These are phyloP conservation scores for Neurospora crassa DNA, from an alignment of 2,329 filamentous ascomycete species.

Conservation along the genomic window DNA sequence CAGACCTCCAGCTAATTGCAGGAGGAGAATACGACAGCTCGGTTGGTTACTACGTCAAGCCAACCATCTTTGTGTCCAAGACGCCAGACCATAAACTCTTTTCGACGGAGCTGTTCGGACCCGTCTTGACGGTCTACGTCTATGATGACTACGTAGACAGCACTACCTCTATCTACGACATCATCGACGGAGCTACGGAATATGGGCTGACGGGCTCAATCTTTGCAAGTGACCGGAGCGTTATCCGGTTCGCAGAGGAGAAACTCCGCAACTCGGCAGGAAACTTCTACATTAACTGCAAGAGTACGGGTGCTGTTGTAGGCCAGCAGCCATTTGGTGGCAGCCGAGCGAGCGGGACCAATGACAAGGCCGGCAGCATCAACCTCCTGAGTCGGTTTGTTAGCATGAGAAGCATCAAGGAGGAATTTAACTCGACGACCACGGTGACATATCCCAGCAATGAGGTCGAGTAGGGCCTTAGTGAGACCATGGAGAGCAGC, in stretches of 20 bases:
- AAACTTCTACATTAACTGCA: conserved; percentile 50
- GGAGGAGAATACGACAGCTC: conserved; percentile 35
- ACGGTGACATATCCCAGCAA: conserved; percentile 64
- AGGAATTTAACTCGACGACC: conserved; percentile 59
- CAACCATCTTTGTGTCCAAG: conserved; percentile 34
- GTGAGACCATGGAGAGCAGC: neutral
- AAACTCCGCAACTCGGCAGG: conserved; percentile 43
- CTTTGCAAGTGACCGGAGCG: conserved; percentile 38
- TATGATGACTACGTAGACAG: conserved; percentile 33
- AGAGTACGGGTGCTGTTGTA: conserved; percentile 46
- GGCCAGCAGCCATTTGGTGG: conserved; percentile 49
- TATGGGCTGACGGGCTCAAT: conserved; percentile 48
- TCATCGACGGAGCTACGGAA: conserved; percentile 62
- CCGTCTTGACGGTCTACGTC: conserved; percentile 35
- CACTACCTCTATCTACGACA: conserved; percentile 41
- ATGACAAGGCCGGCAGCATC: conserved; percentile 46
- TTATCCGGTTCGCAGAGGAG: conserved; percentile 39
- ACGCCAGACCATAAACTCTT: conserved; percentile 34
- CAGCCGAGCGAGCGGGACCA: conserved; percentile 41
- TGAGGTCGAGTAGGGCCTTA: conserved; percentile 36
- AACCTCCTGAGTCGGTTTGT: conserved; percentile 41
- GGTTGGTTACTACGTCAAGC: conserved; percentile 34
- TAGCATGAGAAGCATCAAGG: conserved; percentile 46
- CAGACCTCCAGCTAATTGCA: conserved; percentile 30
- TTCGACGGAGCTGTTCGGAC: conserved; percentile 38